Evolutionary conservation across 345 rosid species (phyloP).

Genomic region (Arabidopsis thaliana): DNA sequence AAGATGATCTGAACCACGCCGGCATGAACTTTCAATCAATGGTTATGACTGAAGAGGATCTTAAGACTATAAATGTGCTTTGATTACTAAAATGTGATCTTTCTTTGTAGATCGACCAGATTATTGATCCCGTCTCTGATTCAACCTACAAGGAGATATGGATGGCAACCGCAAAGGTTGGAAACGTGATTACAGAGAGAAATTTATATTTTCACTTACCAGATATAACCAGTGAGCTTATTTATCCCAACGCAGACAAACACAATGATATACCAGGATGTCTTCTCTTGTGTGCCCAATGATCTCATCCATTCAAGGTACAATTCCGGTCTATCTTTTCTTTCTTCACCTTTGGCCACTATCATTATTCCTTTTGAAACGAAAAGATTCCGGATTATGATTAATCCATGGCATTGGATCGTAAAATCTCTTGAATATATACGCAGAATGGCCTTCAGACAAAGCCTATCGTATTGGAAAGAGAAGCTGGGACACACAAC

Average conservation of each 20-base stretch:
- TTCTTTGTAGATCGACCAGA: slow-evolving; percentile 62
- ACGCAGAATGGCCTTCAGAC: slow-evolving; percentile 61
- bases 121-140: slow-evolving; percentile 82
- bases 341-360: slow-evolving; percentile 17
- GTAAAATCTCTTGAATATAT: slow-evolving; percentile 15
- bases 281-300: slow-evolving; percentile 87
- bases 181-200: slow-evolving; percentile 25
- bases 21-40: slow-evolving; percentile 14
- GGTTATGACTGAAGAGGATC: slow-evolving; percentile 26
- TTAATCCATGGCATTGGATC: slow-evolving; percentile 11
- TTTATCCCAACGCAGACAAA: slow-evolving; percentile 63
- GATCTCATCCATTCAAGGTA: slow-evolving; percentile 95
- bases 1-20: slow-evolving; percentile 15
- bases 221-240: slow-evolving; percentile 16
- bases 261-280: slow-evolving; percentile 85
- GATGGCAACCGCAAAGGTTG: slow-evolving; percentile 89
- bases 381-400: not conserved
- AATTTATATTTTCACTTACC: not conserved
- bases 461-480: slow-evolving; percentile 67
- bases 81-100: slow-evolving; percentile 1
- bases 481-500: slow-evolving; percentile 86
- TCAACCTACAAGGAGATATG: slow-evolving; percentile 86
- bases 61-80: slow-evolving; percentile 12
- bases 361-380: not conserved
- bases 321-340: not conserved